These are phyloP conservation scores for Phytophthora tentaculata DNA, from an alignment of 352 stramenopile genomes.

Conservation along the genomic window DNA sequence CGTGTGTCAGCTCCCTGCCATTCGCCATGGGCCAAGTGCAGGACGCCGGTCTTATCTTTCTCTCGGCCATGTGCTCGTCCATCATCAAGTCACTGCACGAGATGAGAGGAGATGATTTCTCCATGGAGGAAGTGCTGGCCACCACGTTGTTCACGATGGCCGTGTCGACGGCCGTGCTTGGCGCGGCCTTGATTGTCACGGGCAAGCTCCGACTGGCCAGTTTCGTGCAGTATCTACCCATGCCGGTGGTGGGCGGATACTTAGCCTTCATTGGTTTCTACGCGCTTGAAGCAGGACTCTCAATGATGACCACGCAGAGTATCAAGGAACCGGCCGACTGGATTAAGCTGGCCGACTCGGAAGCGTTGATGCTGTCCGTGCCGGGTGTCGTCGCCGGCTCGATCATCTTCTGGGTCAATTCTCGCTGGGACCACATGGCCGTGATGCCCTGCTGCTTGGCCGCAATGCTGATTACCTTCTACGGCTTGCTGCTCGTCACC, in stretches of 20 bases:
- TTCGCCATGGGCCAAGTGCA: conserved; percentile 99
- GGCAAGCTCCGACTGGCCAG: conserved; percentile 95
- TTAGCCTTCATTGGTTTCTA: conserved; percentile 97
- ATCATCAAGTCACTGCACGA: conserved; percentile 84
- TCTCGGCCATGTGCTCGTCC: conserved; percentile 94
- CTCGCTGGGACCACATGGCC: conserved; percentile 80
- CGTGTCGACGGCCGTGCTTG: conserved; percentile 92
- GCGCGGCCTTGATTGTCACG: conserved; percentile 93
- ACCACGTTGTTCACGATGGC: conserved; percentile 95
- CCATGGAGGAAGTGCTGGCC: conserved; percentile 88
- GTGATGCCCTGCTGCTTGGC: conserved; percentile 93
- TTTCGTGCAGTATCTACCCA: conserved; percentile 97
- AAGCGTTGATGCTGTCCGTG: conserved; percentile 83
- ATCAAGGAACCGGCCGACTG: conserved; percentile 92
- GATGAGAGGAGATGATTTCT: conserved; percentile 63
- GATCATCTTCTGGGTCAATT: conserved; percentile 85
- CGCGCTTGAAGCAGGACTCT: conserved; percentile 81
- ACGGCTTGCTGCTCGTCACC: conserved; percentile 77
- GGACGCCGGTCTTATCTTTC: conserved; percentile 99
- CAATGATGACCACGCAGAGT: conserved; percentile 89
- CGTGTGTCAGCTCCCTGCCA: conserved; percentile 90
- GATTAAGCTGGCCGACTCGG: conserved; percentile 73
- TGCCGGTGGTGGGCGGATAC: conserved; percentile 98
- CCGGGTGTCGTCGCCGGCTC: conserved; percentile 88
- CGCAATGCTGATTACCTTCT: conserved; percentile 82